Evolutionary conservation across 2,329 filamentous ascomycete genomes (phyloP), one percentile per base, ranked within the genome.

Genomic region (Colletotrichum zoysiae): DNA sequence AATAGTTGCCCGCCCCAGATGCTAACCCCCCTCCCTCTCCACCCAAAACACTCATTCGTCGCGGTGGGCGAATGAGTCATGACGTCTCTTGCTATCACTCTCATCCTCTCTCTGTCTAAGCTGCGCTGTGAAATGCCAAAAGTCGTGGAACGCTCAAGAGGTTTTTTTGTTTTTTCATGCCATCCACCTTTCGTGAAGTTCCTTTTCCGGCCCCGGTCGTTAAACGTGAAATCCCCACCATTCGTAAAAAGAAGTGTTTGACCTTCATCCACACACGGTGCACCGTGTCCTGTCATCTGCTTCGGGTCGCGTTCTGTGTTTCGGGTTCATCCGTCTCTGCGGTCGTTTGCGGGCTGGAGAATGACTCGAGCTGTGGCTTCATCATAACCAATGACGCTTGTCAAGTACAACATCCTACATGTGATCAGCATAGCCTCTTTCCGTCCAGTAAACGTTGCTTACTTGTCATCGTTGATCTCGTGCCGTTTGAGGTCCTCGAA

Each of bases 381-480:
- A 51, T 74, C 73, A 50, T 74, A 74, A 6, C 73, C 73, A 40
- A 74, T 74, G 26, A 74, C 68, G 16, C 66, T 57, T 11, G 65
- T 74, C 50, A 74, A 42, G n/a, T 74, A 74, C 16, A 68, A 51
- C 69, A 74, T 69, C 51, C 73, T 74, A 38, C 33, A 18, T 16
- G 16, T 35, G 33, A 44, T 53, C 67, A 71, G 20, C 18, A 38
- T 38, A 30, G 23, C n/a, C 50, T 9, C 23, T 7, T 20, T 18
- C 12, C 46, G 30, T 30, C n/a, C n/a, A 38, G 46, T 30, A 23
- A 12, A 42, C 23, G 5, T 16, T 7, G 88, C 91, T 88, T 83
- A 97, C 95, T 93, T 95, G 76, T 94, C 93, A 76, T 92, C 90
- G 63, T 86, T 87, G 56, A 89, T 88, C 79, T 95, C 88, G 78